Percentiles rank a stretch among this genome's conserved stretches.
These are phyloP conservation scores for Gnetum montanum DNA, from an alignment of 75 land plant species.

Conservation along the genomic window DNA sequence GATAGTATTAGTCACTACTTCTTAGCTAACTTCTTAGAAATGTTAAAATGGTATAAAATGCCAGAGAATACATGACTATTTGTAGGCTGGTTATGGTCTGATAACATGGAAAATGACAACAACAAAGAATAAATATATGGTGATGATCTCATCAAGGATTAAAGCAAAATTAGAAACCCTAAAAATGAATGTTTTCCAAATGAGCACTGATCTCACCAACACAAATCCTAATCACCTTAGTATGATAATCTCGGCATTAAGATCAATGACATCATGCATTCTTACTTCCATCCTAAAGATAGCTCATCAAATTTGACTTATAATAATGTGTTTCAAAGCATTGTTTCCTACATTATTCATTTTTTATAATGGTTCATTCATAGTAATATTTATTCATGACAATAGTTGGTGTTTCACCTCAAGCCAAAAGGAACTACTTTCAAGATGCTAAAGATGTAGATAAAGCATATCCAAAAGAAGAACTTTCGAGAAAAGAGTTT, in stretches of 20 bases:
- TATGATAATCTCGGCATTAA: constrained; percentile 67
- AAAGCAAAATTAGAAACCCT: not conserved
- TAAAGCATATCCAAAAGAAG: constrained; percentile 79
- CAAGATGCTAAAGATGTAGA: constrained; percentile 73
- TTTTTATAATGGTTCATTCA: constrained; percentile 76
- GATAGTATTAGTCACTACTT: too few relatives aligned
- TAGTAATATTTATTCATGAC: constrained; percentile 75
- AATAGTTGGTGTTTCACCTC: constrained; percentile 70
- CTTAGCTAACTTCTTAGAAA: too few relatives aligned
- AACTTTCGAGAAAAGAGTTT: constrained; percentile 54
- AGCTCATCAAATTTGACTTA: not conserved
- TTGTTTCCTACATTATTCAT: constrained; percentile 72
- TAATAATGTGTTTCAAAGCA: constrained; percentile 17
- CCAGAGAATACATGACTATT: too few relatives aligned
- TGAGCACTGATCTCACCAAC: constrained; percentile 18
- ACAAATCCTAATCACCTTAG: constrained; percentile 53
- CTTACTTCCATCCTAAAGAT: constrained; percentile 72
- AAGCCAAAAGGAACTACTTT: constrained; percentile 71
- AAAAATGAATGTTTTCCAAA: not conserved
- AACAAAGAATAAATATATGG: too few relatives aligned
- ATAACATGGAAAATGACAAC: too few relatives aligned
- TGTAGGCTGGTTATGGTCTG: too few relatives aligned
- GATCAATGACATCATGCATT: constrained; percentile 70
- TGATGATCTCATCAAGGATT: too few relatives aligned
- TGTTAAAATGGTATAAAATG: too few relatives aligned